phyloP scores from a whole-genome alignment of 2,329 filamentous ascomycete genomes.

The Xylaria sp. region DNA sequence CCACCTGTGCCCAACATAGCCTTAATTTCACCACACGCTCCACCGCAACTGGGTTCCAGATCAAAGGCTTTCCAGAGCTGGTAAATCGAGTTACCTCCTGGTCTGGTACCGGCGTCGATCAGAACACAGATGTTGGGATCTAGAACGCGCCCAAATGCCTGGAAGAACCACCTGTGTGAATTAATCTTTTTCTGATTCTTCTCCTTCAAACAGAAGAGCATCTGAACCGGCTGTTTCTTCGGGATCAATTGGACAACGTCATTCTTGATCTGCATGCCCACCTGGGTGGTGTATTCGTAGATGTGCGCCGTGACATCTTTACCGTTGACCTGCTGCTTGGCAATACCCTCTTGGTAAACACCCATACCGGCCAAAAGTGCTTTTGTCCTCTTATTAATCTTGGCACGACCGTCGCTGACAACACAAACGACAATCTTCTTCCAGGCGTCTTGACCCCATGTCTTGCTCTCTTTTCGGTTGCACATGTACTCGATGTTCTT shows the following conservation, averaged over 20 bases:
- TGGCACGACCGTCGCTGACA: constrained; percentile 90
- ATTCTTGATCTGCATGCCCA: constrained; percentile 89
- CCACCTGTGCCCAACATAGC: constrained; percentile 92
- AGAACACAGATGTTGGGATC: constrained; percentile 97
- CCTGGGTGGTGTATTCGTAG: constrained; percentile 93
- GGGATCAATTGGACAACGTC: constrained; percentile 85
- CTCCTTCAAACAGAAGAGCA: constrained; percentile 98
- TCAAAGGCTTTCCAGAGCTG: constrained; percentile 99
- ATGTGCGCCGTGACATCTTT: constrained; percentile 98
- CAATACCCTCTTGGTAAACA: constrained; percentile 97
- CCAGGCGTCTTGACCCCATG: constrained; percentile 97
- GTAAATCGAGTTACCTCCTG: constrained; percentile 94
- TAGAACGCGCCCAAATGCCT: constrained; percentile 90
- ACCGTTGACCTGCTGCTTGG: constrained; percentile 95
- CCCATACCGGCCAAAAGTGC: constrained; percentile 92
- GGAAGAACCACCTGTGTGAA: constrained; percentile 99
- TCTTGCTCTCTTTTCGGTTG: constrained; percentile 87
- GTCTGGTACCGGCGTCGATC: constrained; percentile 94
- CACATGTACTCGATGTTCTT: constrained; percentile 98
- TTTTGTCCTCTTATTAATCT: constrained; percentile 90
- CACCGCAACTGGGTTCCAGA: constrained; percentile 95
- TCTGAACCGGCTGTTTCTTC: constrained; percentile 90
- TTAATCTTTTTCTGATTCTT: constrained; percentile 99
- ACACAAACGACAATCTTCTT: constrained; percentile 99
- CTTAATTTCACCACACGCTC: constrained; percentile 97